phyloP scores from a whole-genome alignment of 768 basidiomycete genomes.

The Amanita jacksonii region DNA sequence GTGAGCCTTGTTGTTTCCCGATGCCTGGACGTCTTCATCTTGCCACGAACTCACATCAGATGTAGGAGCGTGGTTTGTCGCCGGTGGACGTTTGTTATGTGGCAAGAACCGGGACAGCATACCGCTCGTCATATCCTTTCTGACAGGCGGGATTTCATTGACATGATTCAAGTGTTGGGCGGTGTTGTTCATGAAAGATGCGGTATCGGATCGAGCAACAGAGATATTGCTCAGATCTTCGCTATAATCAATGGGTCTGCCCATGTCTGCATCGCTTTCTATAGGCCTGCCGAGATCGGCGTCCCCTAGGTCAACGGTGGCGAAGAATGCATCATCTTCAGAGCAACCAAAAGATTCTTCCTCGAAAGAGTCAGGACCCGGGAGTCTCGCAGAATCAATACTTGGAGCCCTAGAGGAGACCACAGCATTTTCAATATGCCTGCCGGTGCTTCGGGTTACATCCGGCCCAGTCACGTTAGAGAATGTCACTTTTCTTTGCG shows the following conservation, averaged over 20 bases:
- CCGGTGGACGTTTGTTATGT: conserved; percentile 3
- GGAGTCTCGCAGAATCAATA: no score
- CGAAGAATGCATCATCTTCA: conserved; percentile 61
- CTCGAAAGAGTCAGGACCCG: conserved; percentile 10
- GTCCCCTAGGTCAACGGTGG: conserved; percentile 42
- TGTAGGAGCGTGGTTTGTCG: background rate
- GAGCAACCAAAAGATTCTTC: conserved; percentile 45
- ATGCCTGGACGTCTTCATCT: conserved; percentile 4
- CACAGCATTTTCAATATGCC: conserved; percentile 11
- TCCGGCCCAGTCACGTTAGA: background rate
- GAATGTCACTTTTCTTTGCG: conserved; percentile 2
- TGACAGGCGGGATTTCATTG: conserved; percentile 5
- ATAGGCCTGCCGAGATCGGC: conserved; percentile 36
- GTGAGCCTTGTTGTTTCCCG: conserved; percentile 16
- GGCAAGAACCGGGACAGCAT: conserved; percentile 2
- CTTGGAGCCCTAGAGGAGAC: conserved; percentile 10
- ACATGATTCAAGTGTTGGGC: background rate
- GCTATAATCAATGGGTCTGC: conserved; percentile 34
- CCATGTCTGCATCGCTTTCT: conserved; percentile 23
- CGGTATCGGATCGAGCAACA: background rate
- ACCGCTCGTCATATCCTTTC: conserved; percentile 6
- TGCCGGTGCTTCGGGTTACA: conserved; percentile 11
- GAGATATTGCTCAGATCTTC: conserved; percentile 24
- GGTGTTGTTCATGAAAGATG: background rate
- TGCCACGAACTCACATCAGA: background rate